phyloP scores from a whole-genome alignment of 305 asterid genomes.

The Fraxinus sp. region DNA sequence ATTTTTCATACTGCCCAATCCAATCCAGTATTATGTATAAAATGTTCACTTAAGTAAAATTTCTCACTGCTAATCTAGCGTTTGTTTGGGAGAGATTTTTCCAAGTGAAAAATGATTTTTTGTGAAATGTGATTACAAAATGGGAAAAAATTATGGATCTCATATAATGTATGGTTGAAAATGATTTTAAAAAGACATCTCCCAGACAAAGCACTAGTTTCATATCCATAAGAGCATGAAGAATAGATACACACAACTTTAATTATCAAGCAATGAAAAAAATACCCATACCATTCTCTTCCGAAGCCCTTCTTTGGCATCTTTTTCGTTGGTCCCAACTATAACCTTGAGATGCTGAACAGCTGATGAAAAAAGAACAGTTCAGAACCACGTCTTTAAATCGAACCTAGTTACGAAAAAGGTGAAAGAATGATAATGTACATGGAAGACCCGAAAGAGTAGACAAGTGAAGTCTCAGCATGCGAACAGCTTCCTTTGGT shows the following conservation, averaged over 20 bases:
- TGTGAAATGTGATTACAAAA: not conserved
- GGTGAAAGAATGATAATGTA: conserved; percentile 35
- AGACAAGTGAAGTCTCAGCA: conserved; percentile 48
- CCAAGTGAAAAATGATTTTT: not conserved
- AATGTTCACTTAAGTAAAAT: not conserved
- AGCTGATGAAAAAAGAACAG: conserved; percentile 43
- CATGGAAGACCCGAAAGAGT: conserved; percentile 56
- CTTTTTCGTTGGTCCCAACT: conserved; percentile 49
- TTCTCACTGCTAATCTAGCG: not conserved
- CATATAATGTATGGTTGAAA: conserved; percentile 8
- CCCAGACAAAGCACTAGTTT: not conserved
- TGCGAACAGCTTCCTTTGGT: conserved; percentile 60
- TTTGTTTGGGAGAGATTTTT: not conserved
- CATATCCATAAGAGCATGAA: not conserved
- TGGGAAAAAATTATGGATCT: not conserved
- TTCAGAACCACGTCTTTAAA: conserved; percentile 11
- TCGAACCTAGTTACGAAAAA: conserved; percentile 6
- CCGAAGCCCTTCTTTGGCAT: conserved; percentile 47
- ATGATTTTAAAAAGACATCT: conserved; percentile 27
- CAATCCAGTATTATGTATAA: not conserved
- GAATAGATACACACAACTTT: not conserved
- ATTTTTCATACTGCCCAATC: not conserved
- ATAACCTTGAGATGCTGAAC: conserved; percentile 48
- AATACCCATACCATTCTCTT: conserved; percentile 59
- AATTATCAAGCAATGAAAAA: conserved; percentile 3